Conservation (phyloP, 257 asterid genomes). For the Jacaranda copaia region DNA sequence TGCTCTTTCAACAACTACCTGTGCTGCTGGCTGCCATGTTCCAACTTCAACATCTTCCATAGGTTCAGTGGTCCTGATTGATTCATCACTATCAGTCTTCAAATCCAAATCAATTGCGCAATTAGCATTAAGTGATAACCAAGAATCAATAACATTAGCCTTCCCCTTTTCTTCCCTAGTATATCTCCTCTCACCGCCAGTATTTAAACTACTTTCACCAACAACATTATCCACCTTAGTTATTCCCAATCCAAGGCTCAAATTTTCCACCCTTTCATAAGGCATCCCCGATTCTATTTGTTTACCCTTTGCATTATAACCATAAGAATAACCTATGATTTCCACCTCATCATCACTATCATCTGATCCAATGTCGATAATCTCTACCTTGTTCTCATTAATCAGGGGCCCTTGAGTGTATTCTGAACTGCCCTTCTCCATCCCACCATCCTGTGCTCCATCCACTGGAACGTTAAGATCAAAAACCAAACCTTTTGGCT, state of each 20-base stretch:
- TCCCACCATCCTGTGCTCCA: constrained; percentile 17
- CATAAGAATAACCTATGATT: constrained; percentile 37
- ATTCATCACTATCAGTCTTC: constrained; percentile 20
- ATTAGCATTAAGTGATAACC: constrained; percentile 51
- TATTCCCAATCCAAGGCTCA: constrained; percentile 48
- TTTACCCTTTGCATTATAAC: constrained; percentile 40
- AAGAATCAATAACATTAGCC: constrained; percentile 47
- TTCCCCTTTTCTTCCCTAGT: constrained; percentile 63
- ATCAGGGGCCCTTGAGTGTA: constrained; percentile 19
- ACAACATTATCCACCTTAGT: constrained; percentile 31
- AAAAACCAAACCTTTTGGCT: constrained; percentile 33
- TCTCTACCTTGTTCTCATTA: constrained; percentile 34
- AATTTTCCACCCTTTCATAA: constrained; percentile 14
- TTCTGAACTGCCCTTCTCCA: constrained; percentile 26
- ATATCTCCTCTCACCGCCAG: constrained; percentile 47
- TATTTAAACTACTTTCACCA: constrained; percentile 44
- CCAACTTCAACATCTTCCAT: constrained; percentile 32
- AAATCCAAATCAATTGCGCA: constrained; percentile 38
- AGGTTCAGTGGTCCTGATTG: constrained; percentile 10
- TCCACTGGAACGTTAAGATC: constrained; percentile 58
- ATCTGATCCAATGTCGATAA: constrained; percentile 58
- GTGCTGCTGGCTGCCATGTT: constrained; percentile 26
- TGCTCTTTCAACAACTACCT: constrained; percentile 18
- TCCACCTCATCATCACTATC: constrained; percentile 62
- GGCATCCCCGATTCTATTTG: constrained; percentile 34